Evolutionary conservation across 169 alveolate genomes (phyloP).

Genomic region (Amoebophrya sp.): DNA sequence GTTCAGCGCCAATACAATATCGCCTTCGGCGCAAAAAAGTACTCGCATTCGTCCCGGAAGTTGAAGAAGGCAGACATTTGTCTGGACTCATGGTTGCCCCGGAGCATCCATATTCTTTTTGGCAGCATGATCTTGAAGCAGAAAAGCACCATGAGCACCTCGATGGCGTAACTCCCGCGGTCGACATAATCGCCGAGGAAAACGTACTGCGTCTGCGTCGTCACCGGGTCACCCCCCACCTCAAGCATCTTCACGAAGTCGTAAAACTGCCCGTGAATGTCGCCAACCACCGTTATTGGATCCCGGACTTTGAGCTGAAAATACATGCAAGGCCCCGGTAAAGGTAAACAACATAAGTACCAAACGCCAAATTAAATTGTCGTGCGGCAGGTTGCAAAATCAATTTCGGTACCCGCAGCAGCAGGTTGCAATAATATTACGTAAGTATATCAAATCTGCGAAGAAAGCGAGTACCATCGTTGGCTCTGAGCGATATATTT

Average conservation of each 20-base stretch:
- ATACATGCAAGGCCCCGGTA: too few relatives aligned
- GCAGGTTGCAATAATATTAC: too few relatives aligned
- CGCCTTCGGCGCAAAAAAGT: too few relatives aligned
- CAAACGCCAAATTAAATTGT: too few relatives aligned
- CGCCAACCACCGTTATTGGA: slow-evolving; percentile 81
- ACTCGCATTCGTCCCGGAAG: slow-evolving; percentile 84
- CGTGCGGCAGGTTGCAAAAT: too few relatives aligned
- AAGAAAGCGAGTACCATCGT: slow-evolving; percentile 29
- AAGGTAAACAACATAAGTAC: too few relatives aligned
- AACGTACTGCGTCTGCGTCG: slow-evolving; percentile 54
- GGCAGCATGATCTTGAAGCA: slow-evolving; percentile 53
- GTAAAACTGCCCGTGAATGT: slow-evolving; percentile 80
- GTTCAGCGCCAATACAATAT: too few relatives aligned
- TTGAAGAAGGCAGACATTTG: slow-evolving; percentile 89
- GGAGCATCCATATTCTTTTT: slow-evolving; percentile 62
- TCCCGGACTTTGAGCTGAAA: slow-evolving; percentile 43
- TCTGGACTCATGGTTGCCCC: slow-evolving; percentile 95
- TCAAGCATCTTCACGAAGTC: slow-evolving; percentile 57
- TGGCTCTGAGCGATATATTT: slow-evolving; percentile 58
- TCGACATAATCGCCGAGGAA: slow-evolving; percentile 91
- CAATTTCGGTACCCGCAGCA: too few relatives aligned
- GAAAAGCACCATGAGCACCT: slow-evolving; percentile 63
- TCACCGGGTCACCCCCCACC: slow-evolving; percentile 66
- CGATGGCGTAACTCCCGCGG: slow-evolving; percentile 81
- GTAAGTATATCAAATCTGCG: too few relatives aligned